phyloP scores from a whole-genome alignment of 2,329 filamentous ascomycete species.

The Escovopsis sp. region DNA sequence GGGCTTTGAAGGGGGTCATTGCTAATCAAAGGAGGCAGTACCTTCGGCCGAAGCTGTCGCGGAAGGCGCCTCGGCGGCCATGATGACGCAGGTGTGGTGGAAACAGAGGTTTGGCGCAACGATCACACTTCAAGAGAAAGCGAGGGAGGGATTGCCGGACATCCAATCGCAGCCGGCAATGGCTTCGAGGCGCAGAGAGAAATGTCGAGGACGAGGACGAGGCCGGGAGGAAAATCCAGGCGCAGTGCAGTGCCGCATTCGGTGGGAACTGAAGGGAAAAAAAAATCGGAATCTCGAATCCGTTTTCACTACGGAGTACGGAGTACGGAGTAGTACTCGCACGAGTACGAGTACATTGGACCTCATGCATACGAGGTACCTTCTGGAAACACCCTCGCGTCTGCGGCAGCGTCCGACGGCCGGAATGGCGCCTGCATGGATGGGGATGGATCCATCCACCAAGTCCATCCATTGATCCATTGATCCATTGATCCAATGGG shows the following conservation, averaged over 20 bases:
- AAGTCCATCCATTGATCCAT: too few relatives aligned
- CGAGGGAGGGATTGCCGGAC: constrained; percentile 10
- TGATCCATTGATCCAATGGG: too few relatives aligned
- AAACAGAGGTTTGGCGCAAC: constrained; percentile 3
- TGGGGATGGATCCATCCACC: too few relatives aligned
- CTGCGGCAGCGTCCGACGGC: too few relatives aligned
- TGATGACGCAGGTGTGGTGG: constrained; percentile 10
- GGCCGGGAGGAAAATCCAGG: constrained; percentile 5
- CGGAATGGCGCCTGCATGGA: too few relatives aligned
- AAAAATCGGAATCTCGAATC: constrained; percentile 13
- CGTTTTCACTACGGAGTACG: not conserved
- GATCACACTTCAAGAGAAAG: constrained; percentile 9
- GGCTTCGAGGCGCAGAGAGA: constrained; percentile 10
- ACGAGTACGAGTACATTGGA: too few relatives aligned
- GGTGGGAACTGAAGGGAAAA: constrained; percentile 13
- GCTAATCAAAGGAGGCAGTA: constrained; percentile 4
- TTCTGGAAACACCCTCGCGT: too few relatives aligned
- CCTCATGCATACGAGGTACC: too few relatives aligned
- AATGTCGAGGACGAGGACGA: constrained; percentile 3
- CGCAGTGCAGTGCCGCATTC: constrained; percentile 6
- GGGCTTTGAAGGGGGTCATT: not conserved
- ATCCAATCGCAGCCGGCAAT: constrained; percentile 13
- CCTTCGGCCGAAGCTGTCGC: constrained; percentile 12
- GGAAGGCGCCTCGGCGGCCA: constrained; percentile 17
- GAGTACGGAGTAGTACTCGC: not conserved